Conservation (phyloP, 192 early-diverging fungal species). For the Coemansia sp. region DNA sequence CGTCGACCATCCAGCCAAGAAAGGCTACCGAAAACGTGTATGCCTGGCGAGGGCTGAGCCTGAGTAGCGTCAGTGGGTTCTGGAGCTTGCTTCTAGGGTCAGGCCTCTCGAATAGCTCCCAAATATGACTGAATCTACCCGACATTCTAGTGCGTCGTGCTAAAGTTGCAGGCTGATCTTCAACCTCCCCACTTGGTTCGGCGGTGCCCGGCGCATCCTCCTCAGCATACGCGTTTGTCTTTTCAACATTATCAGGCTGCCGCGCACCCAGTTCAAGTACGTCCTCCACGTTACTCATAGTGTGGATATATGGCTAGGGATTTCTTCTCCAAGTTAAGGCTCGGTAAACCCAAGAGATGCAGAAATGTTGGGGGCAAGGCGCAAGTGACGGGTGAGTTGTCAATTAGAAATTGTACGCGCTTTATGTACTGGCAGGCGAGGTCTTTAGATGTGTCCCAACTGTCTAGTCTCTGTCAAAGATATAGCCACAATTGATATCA, state of each 20-base stretch:
- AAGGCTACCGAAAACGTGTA: constrained; percentile 56
- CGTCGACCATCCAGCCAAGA: constrained; percentile 73
- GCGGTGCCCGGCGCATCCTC: background rate
- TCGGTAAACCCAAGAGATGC: background rate
- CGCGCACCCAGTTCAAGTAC: background rate
- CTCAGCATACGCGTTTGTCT: background rate
- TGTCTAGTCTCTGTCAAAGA: too few relatives aligned
- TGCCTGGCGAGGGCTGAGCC: constrained; percentile 39
- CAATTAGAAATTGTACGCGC: background rate
- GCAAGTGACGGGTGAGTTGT: background rate
- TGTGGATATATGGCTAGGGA: background rate
- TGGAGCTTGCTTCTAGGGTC: constrained; percentile 24
- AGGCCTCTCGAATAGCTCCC: constrained; percentile 35
- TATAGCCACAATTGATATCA: background rate
- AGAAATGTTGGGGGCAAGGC: background rate
- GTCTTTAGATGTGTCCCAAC: background rate
- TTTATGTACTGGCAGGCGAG: background rate
- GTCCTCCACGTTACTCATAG: background rate
- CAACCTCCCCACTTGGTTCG: background rate
- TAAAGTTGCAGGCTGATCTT: background rate
- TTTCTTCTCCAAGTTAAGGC: background rate
- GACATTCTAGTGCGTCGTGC: background rate
- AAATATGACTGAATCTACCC: constrained; percentile 11
- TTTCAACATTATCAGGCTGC: background rate
- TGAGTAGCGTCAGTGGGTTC: constrained; percentile 37